Evolutionary conservation across 306 rosid genomes (phyloP), one percentile per base, ranked within the genome.

Genomic region (Canavalia gladiata): DNA sequence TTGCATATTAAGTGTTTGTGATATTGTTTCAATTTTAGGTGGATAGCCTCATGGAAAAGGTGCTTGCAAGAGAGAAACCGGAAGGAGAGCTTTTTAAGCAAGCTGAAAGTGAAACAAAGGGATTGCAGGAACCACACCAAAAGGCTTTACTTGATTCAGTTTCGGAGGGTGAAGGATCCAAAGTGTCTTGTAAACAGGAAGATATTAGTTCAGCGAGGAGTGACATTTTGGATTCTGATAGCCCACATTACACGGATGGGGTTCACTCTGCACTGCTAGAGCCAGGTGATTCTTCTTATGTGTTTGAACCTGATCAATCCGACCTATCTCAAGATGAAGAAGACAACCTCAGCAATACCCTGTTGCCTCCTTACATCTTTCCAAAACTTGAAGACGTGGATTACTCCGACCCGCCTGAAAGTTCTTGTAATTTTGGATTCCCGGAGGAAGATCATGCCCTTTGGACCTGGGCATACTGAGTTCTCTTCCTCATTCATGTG

Each of bases 271-370:
- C 96, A 12, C 49, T 88, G 59, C 60, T 89, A 9, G 96, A 87
- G 37, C 73, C 75, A 8, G 85, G 86, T 33, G 97, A 89, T 75
- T 89, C 94, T 31, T 89, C 97, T 0, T 75, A 90, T 76, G 90
- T 57, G 0, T 88, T 88, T 37, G 94, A 92, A 54, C 81, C 87
- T 25, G 94, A 92, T 10, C 95, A 91, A 62, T 94, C 95, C 0
- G 98, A 94, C 56, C 47, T 81, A 35, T 92, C 97, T 55, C 97
- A 94, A 43, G 98, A 92, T 28, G 97, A 92, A 81, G 94, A 91
- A 56, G 97, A 90, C 28, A 91, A 87, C 85, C 37, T 83, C 18
- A 87, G 74, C 85, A 83, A 72, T 31, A 77, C 8, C 81, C 76
- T 90, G 3, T 87, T 90, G 76, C 93, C 89, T 69, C 46, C 89